Percentiles rank a stretch among this genome's conserved stretches.
Conservation (phyloP, 2,329 filamentous ascomycete genomes). For the Dactylonectria macrodidyma region DNA sequence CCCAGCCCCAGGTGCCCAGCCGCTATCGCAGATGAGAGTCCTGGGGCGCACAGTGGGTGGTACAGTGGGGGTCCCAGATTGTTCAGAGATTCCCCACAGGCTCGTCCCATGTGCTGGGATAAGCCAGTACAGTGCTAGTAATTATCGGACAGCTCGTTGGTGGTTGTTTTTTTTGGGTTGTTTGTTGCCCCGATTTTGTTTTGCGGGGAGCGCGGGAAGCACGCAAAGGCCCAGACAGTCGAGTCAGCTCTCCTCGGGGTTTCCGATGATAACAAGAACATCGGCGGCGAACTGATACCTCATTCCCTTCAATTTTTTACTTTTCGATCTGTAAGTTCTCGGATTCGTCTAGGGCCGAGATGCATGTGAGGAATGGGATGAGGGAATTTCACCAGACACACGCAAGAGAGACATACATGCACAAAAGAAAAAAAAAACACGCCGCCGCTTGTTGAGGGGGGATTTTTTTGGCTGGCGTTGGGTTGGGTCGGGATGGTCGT, state of each 20-base stretch:
- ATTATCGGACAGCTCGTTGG: no score
- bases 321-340: background rate
- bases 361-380: background rate
- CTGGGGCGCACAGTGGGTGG: slow-evolving; percentile 9
- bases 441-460: slow-evolving; percentile 26
- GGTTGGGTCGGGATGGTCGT: slow-evolving; percentile 22
- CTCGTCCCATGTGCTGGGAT: slow-evolving; percentile 24
- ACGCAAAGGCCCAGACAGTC: background rate
- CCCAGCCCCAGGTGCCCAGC: background rate
- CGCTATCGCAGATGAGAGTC: no score
- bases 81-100: slow-evolving; percentile 11
- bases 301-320: background rate
- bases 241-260: background rate
- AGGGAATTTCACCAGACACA: background rate
- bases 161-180: background rate
- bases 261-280: slow-evolving; percentile 1
- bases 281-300: background rate
- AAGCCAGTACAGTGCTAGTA: no score
- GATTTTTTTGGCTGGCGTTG: slow-evolving; percentile 1
- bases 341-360: background rate
- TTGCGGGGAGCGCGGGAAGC: slow-evolving; percentile 18
- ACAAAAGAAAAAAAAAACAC: background rate
- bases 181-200: background rate
- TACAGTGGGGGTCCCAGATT: slow-evolving; percentile 15
- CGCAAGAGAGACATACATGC: no score